Base-by-base conservation (phyloP, 495 filamentous ascomycete species). In the Talaromyces thailandensis region DNA sequence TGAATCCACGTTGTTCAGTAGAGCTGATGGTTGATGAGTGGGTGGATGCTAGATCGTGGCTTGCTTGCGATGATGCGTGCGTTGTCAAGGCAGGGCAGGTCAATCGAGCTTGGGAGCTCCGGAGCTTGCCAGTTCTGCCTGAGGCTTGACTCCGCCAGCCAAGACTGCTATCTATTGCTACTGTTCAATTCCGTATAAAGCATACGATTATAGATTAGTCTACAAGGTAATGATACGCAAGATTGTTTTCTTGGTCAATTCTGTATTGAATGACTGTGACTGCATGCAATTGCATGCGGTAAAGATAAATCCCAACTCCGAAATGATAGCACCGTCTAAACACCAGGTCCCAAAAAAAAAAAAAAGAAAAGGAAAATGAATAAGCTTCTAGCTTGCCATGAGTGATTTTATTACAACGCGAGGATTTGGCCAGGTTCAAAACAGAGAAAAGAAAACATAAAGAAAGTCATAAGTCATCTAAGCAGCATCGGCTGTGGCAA, bases 401-500 rank as follows among this genome's bases (percentile, higher is more conserved):
- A 29, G 14, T 8, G 18, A 24, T 25, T n/a, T 55, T 55, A 26
- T 55, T 25, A 29, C 52, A 29, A 4, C 5, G 50, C 4, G 50
- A 28, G 21, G 6, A 3, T 28, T 32, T 32, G 31, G 8, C 31
- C 4, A 32, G 26, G 26, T 28, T 35, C 12, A 7, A 28, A 53
- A 18, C 18, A 56, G 57, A 64, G 57, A 37, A 67, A 58, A 40
- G n/a, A n/a, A n/a, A n/a, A n/a, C n/a, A n/a, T n/a, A n/a, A 56
- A 61, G 26, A 61, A 60, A 56, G 26, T 57, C 11, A 40, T 26
- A 68, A 56, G 21, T 66, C 40, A 51, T 43, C 28, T n/a, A 79
- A 64, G 76, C 76, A n/a, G 76, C 76, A 75, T 75, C 76, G 51
- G 76, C 76, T 53, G 76, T 79, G 51, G 76, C 72, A 35, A 79